Base-by-base conservation (phyloP, 1,284 basidiomycete genomes). In the Cryptococcus floricola region DNA sequence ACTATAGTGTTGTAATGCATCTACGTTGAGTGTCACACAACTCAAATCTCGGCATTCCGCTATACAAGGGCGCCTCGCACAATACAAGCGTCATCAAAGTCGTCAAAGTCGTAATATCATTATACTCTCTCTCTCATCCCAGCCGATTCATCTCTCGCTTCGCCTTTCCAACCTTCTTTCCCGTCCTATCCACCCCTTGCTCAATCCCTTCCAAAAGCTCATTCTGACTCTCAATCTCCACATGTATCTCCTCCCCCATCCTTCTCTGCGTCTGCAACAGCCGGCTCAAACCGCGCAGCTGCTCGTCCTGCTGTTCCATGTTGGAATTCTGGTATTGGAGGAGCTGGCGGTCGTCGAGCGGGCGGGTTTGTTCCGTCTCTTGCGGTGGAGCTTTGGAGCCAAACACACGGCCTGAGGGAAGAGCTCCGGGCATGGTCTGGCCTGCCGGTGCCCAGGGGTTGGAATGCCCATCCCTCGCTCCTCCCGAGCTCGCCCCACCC, bases 301-400 rank as follows among this genome's bases (percentile, higher is more conserved):
- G 88, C 31, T 80, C 70, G 68, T 98, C 94, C 75, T 98, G 95
- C 57, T 86, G 81, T 47, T 86, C 82, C 73, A 98, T 87, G 74
- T 89, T 85, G 23, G 80, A 79, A 63, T 87, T 81, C 72, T 98
- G 94, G 53, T 94, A 79, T 62, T 87, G 83, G 23, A 94, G 70
- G 31, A 98, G 72, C 3, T 90, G 90, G 16, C 82, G 80, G 66
- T 93, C 84, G 70, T 95, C 92, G 68, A 97, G 78, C 1, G 91
- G 88, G 5, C 94, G 83, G 2, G 95, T 98, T 64, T 83, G 78
- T 48, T 86, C 84, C 13, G 93, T 95, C 72, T 98, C 95, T 71
- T 85, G 80, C 1, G 87, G 85, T 13, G 79, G 73, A 28, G 60
- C 53, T 10, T 52, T 48, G 37, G 78, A 80, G 34, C 91, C 91